phyloP scores from a whole-genome alignment of 2,329 filamentous ascomycete species.

The Penicillium griseofulvum region DNA sequence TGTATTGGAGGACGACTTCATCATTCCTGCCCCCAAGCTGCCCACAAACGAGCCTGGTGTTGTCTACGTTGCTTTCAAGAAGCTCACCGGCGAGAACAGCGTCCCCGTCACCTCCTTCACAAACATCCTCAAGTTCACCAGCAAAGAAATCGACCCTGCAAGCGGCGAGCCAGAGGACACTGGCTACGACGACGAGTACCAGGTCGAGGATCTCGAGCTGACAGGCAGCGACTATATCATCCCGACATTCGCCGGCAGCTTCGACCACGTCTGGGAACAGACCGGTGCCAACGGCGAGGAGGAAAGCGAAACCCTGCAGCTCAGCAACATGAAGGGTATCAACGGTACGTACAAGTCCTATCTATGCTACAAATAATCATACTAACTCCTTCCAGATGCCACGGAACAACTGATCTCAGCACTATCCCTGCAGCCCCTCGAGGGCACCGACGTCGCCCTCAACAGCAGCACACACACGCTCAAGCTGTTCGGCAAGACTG shows the following conservation, averaged over 20 bases:
- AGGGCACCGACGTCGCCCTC: conserved; percentile 87
- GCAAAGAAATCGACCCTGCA: conserved; percentile 94
- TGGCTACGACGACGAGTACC: conserved; percentile 97
- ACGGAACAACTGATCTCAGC: conserved; percentile 85
- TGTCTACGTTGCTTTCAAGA: conserved; percentile 93
- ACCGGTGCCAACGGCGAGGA: conserved; percentile 85
- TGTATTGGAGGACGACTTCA: conserved; percentile 76
- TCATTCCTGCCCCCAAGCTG: conserved; percentile 82
- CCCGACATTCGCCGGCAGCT: conserved; percentile 90
- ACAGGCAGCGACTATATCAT: conserved; percentile 90
- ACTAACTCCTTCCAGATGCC: conserved; percentile 61
- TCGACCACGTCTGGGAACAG: conserved; percentile 94
- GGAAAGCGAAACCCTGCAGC: conserved; percentile 83
- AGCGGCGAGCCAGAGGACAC: conserved; percentile 88
- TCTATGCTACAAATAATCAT: conserved; percentile 24
- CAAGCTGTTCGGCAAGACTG: conserved; percentile 93
- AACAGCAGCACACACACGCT: conserved; percentile 89
- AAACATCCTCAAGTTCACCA: conserved; percentile 93
- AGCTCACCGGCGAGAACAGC: conserved; percentile 69
- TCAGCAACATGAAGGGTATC: conserved; percentile 87
- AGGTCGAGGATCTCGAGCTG: conserved; percentile 90
- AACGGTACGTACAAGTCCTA: conserved; percentile 62
- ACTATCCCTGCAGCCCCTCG: conserved; percentile 86
- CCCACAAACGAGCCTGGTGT: conserved; percentile 83
- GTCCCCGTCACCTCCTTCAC: conserved; percentile 80